Base-by-base conservation (phyloP, 805 yeast species). In the Jamesozyma hellenica region DNA sequence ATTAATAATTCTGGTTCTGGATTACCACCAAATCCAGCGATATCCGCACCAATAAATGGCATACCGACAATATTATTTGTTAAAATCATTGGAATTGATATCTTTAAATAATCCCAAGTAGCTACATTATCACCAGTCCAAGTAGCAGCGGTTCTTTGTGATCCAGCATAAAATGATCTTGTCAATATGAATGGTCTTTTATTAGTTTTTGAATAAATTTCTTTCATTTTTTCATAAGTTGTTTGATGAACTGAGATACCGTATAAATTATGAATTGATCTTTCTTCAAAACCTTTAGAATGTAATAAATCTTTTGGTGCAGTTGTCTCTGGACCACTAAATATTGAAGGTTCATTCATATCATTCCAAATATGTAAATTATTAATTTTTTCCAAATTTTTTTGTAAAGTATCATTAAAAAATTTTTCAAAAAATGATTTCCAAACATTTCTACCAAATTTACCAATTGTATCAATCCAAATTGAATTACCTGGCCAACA, bases 101-200 rank as follows among this genome's bases (percentile, higher is more conserved):
- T 70, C 49, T 72, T 69, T 44, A 92, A 67, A 52, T 86, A 82
- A 46, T 81, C 92, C 98, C 98, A 92, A 48, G 72, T 79, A 3
- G 96, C 85, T 72, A 76, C 80, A 59, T 90, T 92, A 59, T 92
- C 99, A 34, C 99, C 99, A 0, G 96, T 86, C 99, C 98, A 92
- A 75, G 83, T 80, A 0, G 97, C 95, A 0, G 92, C 79, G 0
- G 92, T 70, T 50, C 88, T 71, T 61, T 92, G 97, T 2, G 96
- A 84, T 0, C 98, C 98, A 0, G 96, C 73, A 56, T 71, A 92
- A 58, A 74, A 90, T 0, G 96, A 71, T 45, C 98, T 69, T 0
- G 98, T 86, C 34, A 92, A 68, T 12, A 90, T 64, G 52, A 92
- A 92, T 8, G 98, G 98, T 42, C 98, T 72, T 41, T 75, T 70